Conservation (phyloP, 148 eudicot species). For the Rheum nobile region DNA sequence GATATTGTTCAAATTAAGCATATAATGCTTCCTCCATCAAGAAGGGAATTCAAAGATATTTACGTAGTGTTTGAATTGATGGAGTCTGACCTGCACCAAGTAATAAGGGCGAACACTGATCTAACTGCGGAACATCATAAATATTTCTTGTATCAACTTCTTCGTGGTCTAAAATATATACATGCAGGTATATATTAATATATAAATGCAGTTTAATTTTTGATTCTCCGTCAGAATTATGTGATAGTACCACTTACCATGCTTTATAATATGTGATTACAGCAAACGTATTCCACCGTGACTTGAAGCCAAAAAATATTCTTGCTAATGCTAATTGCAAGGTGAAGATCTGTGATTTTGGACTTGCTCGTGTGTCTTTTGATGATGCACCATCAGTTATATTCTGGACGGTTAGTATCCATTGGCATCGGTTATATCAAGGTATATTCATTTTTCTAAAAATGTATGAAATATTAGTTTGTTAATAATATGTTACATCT, state of each 20-base stretch:
- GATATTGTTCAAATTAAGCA: conserved; percentile 63
- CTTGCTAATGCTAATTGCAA: conserved; percentile 50
- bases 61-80: conserved; percentile 22
- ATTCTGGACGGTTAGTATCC: conserved; percentile 34
- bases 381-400: conserved; percentile 42
- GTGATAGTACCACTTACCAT: neutral
- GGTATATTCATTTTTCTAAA: neutral
- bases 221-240: neutral
- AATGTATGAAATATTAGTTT: neutral
- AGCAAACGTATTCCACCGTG: conserved; percentile 39
- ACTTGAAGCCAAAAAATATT: conserved; percentile 46
- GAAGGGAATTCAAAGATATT: conserved; percentile 66
- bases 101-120: conserved; percentile 52
- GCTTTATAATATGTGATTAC: neutral
- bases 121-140: conserved; percentile 57
- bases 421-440: neutral
- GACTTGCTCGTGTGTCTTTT: conserved; percentile 51
- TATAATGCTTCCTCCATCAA: conserved; percentile 56
- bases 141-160: conserved; percentile 57
- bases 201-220: conserved; percentile 38
- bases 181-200: conserved; percentile 39
- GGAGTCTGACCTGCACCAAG: conserved; percentile 62
- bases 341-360: conserved; percentile 49
- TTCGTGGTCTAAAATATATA: conserved; percentile 56
- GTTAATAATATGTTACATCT: neutral